Evolutionary conservation across 2,329 filamentous ascomycete genomes (phyloP).

Genomic region (Parafenestella ontariensis): DNA sequence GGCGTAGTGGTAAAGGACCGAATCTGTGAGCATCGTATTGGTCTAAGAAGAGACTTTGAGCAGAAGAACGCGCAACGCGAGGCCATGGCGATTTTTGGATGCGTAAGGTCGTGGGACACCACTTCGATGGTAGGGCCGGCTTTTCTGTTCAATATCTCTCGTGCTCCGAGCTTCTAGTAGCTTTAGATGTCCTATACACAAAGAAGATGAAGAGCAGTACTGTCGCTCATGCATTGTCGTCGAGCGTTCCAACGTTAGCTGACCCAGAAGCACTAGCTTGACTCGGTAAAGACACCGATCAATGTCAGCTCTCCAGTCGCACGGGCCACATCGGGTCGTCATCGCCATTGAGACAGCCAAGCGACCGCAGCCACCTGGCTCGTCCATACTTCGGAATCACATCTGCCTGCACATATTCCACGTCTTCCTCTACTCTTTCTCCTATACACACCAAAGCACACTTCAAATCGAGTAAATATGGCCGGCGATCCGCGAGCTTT

Average conservation of each 20-base stretch:
- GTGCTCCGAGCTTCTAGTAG: background rate
- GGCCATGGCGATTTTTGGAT: conserved; percentile 14
- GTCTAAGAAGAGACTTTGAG: conserved; percentile 5
- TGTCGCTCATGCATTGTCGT: conserved; percentile 29
- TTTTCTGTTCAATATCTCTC: background rate
- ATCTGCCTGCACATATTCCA: conserved; percentile 12
- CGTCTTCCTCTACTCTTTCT: background rate
- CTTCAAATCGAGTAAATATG: conserved; percentile 33
- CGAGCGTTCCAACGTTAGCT: conserved; percentile 15
- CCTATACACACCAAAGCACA: background rate
- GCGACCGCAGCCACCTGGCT: conserved; percentile 45
- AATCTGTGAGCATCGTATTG: conserved; percentile 6
- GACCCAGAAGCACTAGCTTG: conserved; percentile 20
- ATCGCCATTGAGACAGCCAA: conserved; percentile 41
- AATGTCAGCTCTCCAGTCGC: conserved; percentile 29
- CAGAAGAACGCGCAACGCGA: conserved; percentile 13
- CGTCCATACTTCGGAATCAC: conserved; percentile 26
- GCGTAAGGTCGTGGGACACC: background rate
- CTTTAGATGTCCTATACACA: background rate
- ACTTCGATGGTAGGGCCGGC: background rate
- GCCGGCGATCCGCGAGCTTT: conserved; percentile 47
- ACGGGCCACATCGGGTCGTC: conserved; percentile 38
- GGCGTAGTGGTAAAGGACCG: conserved; percentile 10
- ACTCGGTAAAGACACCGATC: conserved; percentile 22
- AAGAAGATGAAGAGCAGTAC: background rate